Percentiles rank a stretch among this genome's conserved stretches.
These are phyloP conservation scores for Pseudotulostoma volvatum DNA, from an alignment of 495 filamentous ascomycete species.

Conservation along the genomic window DNA sequence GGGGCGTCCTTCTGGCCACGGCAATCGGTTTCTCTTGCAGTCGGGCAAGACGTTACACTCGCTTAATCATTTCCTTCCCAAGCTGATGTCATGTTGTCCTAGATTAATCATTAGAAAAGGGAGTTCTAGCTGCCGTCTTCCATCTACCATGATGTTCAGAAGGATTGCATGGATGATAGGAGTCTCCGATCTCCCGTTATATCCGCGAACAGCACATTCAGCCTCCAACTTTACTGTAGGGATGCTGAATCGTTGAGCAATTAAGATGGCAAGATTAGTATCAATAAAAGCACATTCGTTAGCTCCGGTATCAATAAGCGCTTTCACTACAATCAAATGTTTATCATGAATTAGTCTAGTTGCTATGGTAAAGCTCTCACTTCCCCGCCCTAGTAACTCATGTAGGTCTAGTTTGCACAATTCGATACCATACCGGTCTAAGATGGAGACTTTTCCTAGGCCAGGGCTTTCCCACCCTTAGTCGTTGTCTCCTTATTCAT, in stretches of 20 bases:
- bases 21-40: not conserved
- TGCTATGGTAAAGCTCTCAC: no score
- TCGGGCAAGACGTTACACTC: not conserved
- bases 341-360: slow-evolving; percentile 2
- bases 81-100: no score
- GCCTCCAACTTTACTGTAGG: no score
- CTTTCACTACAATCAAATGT: not conserved
- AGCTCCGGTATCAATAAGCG: slow-evolving; percentile 1
- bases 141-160: no score
- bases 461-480: not conserved
- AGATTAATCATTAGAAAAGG: slow-evolving; percentile 4
- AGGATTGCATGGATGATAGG: slow-evolving; percentile 1
- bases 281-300: no score
- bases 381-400: not conserved
- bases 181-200: slow-evolving; percentile 8
- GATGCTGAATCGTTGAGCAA: no score
- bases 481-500: no score
- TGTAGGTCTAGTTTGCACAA: not conserved
- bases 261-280: slow-evolving; percentile 1
- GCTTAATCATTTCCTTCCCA: not conserved
- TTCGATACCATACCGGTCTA: not conserved
- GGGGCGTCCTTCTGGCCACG: no score
- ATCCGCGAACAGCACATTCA: slow-evolving; percentile 18
- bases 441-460: slow-evolving; percentile 3
- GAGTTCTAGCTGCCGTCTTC: not conserved